Base-by-base conservation (phyloP, 2,329 filamentous ascomycete genomes). In the Aspergillus awamori region DNA sequence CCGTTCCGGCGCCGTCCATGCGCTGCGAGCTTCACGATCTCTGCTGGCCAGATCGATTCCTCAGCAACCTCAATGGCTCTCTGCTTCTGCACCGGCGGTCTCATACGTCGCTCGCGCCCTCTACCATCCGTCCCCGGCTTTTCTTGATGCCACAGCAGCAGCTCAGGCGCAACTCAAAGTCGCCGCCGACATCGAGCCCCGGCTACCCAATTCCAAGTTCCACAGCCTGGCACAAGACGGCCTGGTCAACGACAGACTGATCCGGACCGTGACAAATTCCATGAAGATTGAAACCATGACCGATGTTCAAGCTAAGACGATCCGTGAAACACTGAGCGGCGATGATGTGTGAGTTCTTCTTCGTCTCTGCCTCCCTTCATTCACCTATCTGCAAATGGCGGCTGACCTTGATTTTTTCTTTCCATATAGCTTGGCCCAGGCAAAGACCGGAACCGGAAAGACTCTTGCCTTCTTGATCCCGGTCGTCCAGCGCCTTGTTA, bases 361-460 rank as follows among this genome's bases (percentile, higher is more conserved):
- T 36, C 33, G 6, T 39, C 38, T 53, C 15, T 51, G n/a, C 54
- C 6, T 11, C 39, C 22, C 2, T 52, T 54, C 10, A 10, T 52
- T 54, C 10, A 13, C 30, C 22, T n/a, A n/a, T n/a, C 20, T 43
- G 48, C 33, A 52, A 52, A 51, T 33, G 3, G 77, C n/a, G 52
- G 52, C 65, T 71, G 57, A 70, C 47, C 36, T 58, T 38, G 30
- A 33, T n/a, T 24, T 26, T 26, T 26, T 30, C 59, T 51, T 11
- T 55, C 38, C 48, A 63, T 54, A 53, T 71, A 92, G 90, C 69
- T 84, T 98, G 67, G 95, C 94, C 51, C 95, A 98, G 81, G 95
- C 95, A 62, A 97, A 92, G 80, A 99, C 95, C 8, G 95, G 95
- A 74, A 98, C 95, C 4, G 95, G 95, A 74, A 99, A 99, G 81